Evolutionary conservation across 176 grass and related monocot genomes (phyloP).

Genomic region (Juncus inflexus): DNA sequence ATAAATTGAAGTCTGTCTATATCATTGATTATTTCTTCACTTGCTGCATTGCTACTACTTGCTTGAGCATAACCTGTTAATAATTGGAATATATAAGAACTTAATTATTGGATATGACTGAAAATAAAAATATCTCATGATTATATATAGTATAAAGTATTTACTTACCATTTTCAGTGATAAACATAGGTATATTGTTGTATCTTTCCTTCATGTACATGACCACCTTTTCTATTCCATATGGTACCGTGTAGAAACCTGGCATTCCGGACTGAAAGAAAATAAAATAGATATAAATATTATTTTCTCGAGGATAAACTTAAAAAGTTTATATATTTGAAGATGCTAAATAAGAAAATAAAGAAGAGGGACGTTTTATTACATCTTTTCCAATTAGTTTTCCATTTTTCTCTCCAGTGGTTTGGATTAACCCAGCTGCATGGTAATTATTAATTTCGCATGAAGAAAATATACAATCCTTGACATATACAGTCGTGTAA

Average conservation of each 20-base stretch:
- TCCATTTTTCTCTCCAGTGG: conserved; percentile 37
- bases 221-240: conserved; percentile 40
- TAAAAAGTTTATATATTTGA: too few relatives aligned
- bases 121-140: not conserved
- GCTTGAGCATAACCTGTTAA: conserved; percentile 37
- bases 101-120: not conserved
- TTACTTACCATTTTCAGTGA: conserved; percentile 51
- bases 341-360: too few relatives aligned
- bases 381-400: conserved; percentile 44
- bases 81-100: not conserved
- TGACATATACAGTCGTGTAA: conserved; percentile 33
- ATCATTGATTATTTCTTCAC: conserved; percentile 33
- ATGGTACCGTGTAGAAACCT: conserved; percentile 33
- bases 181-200: conserved; percentile 37
- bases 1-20: conserved; percentile 28
- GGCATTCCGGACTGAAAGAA: conserved; percentile 33
- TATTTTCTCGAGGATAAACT: too few relatives aligned
- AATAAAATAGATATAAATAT: not conserved
- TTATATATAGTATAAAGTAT: not conserved
- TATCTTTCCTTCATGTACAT: conserved; percentile 50
- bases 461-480: conserved; percentile 37
- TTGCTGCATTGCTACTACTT: conserved; percentile 7
- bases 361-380: not conserved
- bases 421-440: conserved; percentile 32
- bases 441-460: conserved; percentile 25